phyloP scores from a whole-genome alignment of 371 early-diverging fungal species.

The Actinomortierella ambigua region DNA sequence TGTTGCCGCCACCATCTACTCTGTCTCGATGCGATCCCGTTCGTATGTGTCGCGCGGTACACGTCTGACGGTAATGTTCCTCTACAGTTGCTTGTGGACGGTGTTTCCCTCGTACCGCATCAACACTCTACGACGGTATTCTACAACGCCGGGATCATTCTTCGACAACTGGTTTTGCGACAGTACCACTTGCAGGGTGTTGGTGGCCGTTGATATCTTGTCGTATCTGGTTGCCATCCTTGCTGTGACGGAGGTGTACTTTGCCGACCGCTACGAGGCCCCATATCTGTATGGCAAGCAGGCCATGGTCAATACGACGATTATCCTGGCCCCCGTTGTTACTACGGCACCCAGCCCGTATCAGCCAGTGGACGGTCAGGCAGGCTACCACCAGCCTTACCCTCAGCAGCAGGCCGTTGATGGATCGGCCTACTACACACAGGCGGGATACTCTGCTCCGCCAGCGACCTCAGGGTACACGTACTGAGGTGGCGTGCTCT shows the following conservation, averaged over 20 bases:
- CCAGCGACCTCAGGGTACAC: not conserved
- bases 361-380: not conserved
- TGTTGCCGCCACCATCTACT: too few relatives aligned
- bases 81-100: too few relatives aligned
- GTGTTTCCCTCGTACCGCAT: too few relatives aligned
- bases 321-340: slow-evolving; percentile 9
- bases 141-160: too few relatives aligned
- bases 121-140: too few relatives aligned
- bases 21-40: too few relatives aligned
- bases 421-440: too few relatives aligned
- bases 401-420: not conserved
- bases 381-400: slow-evolving; percentile 6
- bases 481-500: not conserved
- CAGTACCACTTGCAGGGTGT: not conserved
- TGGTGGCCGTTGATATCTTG: slow-evolving; percentile 2
- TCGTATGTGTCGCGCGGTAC: too few relatives aligned
- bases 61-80: too few relatives aligned
- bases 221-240: slow-evolving; percentile 1
- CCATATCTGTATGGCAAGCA: not conserved
- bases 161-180: too few relatives aligned
- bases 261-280: slow-evolving; percentile 2
- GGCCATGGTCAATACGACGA: slow-evolving; percentile 1
- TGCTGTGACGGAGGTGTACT: slow-evolving; percentile 6
- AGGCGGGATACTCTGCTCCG: not conserved
- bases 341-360: slow-evolving; percentile 1